Evolutionary conservation across 2,329 filamentous ascomycete species (phyloP).

Genomic region (Xylariaceae sp.): DNA sequence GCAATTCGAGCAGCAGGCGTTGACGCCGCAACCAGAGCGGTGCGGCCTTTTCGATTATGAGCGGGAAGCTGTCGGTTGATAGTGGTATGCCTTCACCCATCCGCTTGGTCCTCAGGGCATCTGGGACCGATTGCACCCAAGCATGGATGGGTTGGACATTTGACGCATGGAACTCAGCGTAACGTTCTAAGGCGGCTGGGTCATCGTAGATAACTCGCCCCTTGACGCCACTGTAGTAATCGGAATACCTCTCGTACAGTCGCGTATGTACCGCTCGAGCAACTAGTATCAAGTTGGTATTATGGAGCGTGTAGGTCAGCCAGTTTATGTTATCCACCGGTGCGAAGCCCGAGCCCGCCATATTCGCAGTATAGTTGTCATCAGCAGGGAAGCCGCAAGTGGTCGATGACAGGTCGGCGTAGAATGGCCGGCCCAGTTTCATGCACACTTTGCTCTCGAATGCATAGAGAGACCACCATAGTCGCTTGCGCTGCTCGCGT

Average conservation of each 20-base stretch:
- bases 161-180: slow-evolving; percentile 13
- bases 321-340: slow-evolving; percentile 28
- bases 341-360: slow-evolving; percentile 25
- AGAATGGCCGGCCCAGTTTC: slow-evolving; percentile 39
- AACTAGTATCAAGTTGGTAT: slow-evolving; percentile 27
- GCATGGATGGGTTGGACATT: slow-evolving; percentile 18
- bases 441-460: slow-evolving; percentile 39
- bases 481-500: slow-evolving; percentile 29
- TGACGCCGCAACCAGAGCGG: slow-evolving; percentile 35
- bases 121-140: slow-evolving; percentile 30
- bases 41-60: slow-evolving; percentile 28
- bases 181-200: slow-evolving; percentile 19
- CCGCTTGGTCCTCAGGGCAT: slow-evolving; percentile 26
- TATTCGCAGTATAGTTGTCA: slow-evolving; percentile 20
- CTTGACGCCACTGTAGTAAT: slow-evolving; percentile 17
- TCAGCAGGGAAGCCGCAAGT: slow-evolving; percentile 31
- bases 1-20: slow-evolving; percentile 31
- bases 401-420: slow-evolving; percentile 24
- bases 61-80: slow-evolving; percentile 25
- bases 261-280: slow-evolving; percentile 24
- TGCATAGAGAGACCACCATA: slow-evolving; percentile 46
- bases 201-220: slow-evolving; percentile 16
- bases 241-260: slow-evolving; percentile 28
- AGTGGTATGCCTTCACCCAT: slow-evolving; percentile 21
- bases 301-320: slow-evolving; percentile 29